Conservation (phyloP, 2,329 filamentous ascomycete genomes). For the Colletotrichum plurivorum region DNA sequence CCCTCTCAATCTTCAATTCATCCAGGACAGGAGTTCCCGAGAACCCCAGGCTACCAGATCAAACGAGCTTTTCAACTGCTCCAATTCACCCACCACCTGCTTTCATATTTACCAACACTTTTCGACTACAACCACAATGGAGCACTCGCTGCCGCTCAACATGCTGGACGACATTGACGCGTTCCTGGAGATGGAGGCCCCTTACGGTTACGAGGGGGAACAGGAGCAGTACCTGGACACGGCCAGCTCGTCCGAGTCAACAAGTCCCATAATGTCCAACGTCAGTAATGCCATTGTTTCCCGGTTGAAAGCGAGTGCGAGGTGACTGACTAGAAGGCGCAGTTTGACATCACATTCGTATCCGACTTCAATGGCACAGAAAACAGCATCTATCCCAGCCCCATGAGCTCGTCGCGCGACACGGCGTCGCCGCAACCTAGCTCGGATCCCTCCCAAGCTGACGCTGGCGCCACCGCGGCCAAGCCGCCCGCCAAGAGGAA, state of each 20-base stretch:
- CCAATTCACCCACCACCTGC: not conserved
- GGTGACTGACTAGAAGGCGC: slow-evolving; percentile 7
- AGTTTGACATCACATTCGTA: slow-evolving; percentile 43
- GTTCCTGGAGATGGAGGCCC: slow-evolving; percentile 41
- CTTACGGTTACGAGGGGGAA: slow-evolving; percentile 40
- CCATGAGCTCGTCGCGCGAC: slow-evolving; percentile 44
- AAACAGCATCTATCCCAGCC: slow-evolving; percentile 50
- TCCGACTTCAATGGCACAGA: slow-evolving; percentile 46
- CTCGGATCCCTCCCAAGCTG: slow-evolving; percentile 17
- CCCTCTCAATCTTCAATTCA: slow-evolving; percentile 4
- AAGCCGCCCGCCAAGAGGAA: slow-evolving; percentile 62
- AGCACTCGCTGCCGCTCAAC: slow-evolving; percentile 36
- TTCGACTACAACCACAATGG: slow-evolving; percentile 22
- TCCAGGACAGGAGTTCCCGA: not conserved
- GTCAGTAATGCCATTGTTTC: slow-evolving; percentile 21
- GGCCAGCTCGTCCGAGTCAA: slow-evolving; percentile 41
- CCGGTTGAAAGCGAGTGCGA: not conserved
- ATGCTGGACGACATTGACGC: slow-evolving; percentile 41
- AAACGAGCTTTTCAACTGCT: not conserved
- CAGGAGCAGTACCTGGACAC: slow-evolving; percentile 38
- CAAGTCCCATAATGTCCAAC: slow-evolving; percentile 41
- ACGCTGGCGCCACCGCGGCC: slow-evolving; percentile 21
- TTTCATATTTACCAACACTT: not conserved
- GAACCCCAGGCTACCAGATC: slow-evolving; percentile 6
- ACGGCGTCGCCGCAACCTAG: slow-evolving; percentile 40